Percentiles rank a stretch among this genome's conserved stretches.
Evolutionary conservation across 2,329 filamentous ascomycete species (phyloP).

Genomic region (Diaporthe nobilis): DNA sequence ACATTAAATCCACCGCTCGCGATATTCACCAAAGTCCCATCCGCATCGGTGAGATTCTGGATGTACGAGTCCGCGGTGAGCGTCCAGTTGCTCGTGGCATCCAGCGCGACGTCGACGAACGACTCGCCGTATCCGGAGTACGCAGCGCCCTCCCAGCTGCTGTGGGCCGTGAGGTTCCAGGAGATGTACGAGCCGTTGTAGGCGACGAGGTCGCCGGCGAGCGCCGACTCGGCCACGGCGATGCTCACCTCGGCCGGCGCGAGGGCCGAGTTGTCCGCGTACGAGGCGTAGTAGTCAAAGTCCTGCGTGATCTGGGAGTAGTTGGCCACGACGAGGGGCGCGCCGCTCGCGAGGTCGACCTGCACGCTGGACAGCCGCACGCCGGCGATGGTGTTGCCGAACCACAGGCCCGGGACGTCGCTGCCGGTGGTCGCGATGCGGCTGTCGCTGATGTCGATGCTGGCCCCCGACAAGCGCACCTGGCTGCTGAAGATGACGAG

Average conservation of each 20-base stretch:
- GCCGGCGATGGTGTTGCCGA: slow-evolving; percentile 49
- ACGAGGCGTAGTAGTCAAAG: slow-evolving; percentile 51
- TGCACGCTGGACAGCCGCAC: slow-evolving; percentile 22
- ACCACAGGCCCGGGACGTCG: slow-evolving; percentile 49
- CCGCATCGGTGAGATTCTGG: slow-evolving; percentile 42
- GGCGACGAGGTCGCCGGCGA: slow-evolving; percentile 51
- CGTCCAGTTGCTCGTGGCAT: slow-evolving; percentile 42
- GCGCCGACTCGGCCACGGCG: slow-evolving; percentile 46
- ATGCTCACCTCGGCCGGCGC: slow-evolving; percentile 47
- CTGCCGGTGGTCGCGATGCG: slow-evolving; percentile 44
- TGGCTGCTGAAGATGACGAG: slow-evolving; percentile 46
- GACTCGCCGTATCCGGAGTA: slow-evolving; percentile 42
- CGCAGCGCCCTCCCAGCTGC: slow-evolving; percentile 42
- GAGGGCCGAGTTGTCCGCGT: slow-evolving; percentile 47
- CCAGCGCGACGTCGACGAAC: slow-evolving; percentile 37
- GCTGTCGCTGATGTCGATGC: slow-evolving; percentile 45
- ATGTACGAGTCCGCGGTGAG: slow-evolving; percentile 43
- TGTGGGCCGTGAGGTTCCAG: slow-evolving; percentile 41
- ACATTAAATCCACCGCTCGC: slow-evolving; percentile 40
- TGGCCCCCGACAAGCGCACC: slow-evolving; percentile 42
- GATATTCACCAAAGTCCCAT: slow-evolving; percentile 39
- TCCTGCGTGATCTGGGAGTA: slow-evolving; percentile 51
- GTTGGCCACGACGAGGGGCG: slow-evolving; percentile 47
- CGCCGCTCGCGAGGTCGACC: slow-evolving; percentile 43
- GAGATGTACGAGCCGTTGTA: slow-evolving; percentile 49